These are phyloP conservation scores for Periconia digitata DNA, from an alignment of 2,329 filamentous ascomycete species.

Conservation along the genomic window DNA sequence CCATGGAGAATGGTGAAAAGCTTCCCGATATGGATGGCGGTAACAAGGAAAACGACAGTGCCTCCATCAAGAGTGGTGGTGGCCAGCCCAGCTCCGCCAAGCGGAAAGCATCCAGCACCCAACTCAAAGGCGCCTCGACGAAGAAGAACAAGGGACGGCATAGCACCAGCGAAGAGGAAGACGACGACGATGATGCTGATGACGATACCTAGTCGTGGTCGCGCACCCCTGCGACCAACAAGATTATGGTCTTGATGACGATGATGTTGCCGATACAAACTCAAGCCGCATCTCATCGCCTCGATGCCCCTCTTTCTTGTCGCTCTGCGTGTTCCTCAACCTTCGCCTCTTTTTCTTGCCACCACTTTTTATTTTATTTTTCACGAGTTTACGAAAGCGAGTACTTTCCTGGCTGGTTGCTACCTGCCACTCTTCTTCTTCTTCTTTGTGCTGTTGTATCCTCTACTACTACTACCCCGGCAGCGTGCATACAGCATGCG, in stretches of 20 bases:
- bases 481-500: no score
- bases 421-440: no score
- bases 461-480: no score
- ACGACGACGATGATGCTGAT: constrained; percentile 57
- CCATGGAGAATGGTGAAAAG: constrained; percentile 64
- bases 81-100: constrained; percentile 26
- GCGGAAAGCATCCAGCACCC: constrained; percentile 33
- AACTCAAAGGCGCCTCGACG: constrained; percentile 34
- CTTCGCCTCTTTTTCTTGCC: constrained; percentile 9
- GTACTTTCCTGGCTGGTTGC: constrained; percentile 37
- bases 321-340: constrained; percentile 20
- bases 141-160: constrained; percentile 55
- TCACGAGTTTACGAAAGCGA: constrained; percentile 43
- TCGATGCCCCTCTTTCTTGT: constrained; percentile 21
- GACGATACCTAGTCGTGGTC: constrained; percentile 40
- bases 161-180: constrained; percentile 54
- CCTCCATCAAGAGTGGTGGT: constrained; percentile 25
- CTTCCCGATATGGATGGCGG: constrained; percentile 31
- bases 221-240: not conserved
- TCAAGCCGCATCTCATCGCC: constrained; percentile 10
- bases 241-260: no score
- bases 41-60: constrained; percentile 44
- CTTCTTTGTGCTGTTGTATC: no score
- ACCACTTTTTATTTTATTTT: constrained; percentile 16
- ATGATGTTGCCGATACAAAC: no score